Base-by-base conservation (phyloP, 768 basidiomycete species). In the Tulasnella sp. region DNA sequence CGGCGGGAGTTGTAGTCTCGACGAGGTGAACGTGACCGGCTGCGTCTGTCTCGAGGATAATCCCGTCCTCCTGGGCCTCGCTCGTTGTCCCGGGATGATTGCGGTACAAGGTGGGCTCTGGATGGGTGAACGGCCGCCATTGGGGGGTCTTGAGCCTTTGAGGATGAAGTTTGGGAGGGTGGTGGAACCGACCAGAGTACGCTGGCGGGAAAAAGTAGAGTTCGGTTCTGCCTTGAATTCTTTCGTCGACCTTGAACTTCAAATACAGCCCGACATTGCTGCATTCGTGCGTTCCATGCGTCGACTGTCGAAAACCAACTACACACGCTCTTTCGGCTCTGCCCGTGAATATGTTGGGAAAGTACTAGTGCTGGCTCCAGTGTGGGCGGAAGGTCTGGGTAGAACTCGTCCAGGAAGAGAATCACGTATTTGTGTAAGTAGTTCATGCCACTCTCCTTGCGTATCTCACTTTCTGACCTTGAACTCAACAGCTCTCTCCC, bases 101-200 rank as follows among this genome's bases (percentile, higher is more conserved):
- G 89, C 52, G 92, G 91, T 27, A 94, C 91, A 6, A 93, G 86
- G 38, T 86, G 90, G 86, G 92, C 86, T 75, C 93, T 89, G 14
- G 92, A 93, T 36, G 93, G 93, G 82, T 94, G 93, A 7, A 94
- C 88, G 27, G 90, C 90, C 38, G 92, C 92, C 93, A 94, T 93
- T 62, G 48, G 52, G 7, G 5, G 4, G 24, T 52, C 48, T 24
- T 24, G 62, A 12, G 8, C 5, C 14, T 14, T 68, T 16, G 2
- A 0, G 18, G 62, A 34, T 2, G n/a, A n/a, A n/a, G 6, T 21
- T 68, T 34, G 31, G 48, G 48, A 52, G 48, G n/a, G 62, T 68
- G 62, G 62, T 68, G 62, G 62, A 44, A 14, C 62, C 31, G 62
- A 34, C n/a, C 31, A 21, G 18, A 8, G 62, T 21, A 34, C 4